Conservation (phyloP, 129 eudicot species). For the Pseudognaphalium luteoalbum region DNA sequence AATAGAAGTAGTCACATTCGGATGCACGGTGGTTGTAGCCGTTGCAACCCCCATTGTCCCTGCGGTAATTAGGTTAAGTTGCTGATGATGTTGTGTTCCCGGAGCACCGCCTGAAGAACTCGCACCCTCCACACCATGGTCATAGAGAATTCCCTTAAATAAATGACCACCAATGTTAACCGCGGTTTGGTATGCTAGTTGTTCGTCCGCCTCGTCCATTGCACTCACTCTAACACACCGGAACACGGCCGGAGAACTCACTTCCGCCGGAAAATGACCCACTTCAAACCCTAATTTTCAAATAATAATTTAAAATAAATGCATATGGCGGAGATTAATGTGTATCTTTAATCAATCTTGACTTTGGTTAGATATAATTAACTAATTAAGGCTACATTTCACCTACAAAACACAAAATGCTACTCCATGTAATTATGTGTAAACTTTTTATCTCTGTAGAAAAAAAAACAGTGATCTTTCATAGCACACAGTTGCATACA, state of each 20-base stretch:
- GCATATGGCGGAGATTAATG: neutral
- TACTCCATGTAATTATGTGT: neutral
- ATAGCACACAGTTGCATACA: slow-evolving; percentile 37
- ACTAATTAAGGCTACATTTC: slow-evolving; percentile 13
- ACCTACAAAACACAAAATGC: slow-evolving; percentile 31
- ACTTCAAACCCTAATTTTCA: slow-evolving; percentile 62
- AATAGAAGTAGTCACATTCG: slow-evolving; percentile 35
- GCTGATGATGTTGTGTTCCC: slow-evolving; percentile 45
- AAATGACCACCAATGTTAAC: slow-evolving; percentile 78
- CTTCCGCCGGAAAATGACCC: slow-evolving; percentile 72
- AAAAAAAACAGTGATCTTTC: neutral
- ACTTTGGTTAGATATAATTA: slow-evolving; percentile 14
- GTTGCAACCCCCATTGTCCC: slow-evolving; percentile 31
- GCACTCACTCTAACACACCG: slow-evolving; percentile 77
- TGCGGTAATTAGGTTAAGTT: slow-evolving; percentile 46
- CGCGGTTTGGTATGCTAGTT: slow-evolving; percentile 79
- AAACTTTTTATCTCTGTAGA: neutral
- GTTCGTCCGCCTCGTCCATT: slow-evolving; percentile 66
- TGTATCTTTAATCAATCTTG: neutral
- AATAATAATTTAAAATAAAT: neutral
- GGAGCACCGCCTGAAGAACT: slow-evolving; percentile 35
- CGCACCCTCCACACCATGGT: slow-evolving; percentile 68
- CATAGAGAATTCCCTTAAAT: slow-evolving; percentile 83
- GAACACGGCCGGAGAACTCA: slow-evolving; percentile 67
- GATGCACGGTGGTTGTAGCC: slow-evolving; percentile 24